These are phyloP conservation scores for Nicotiana attenuata DNA, from an alignment of 257 asterid genomes.

Conservation along the genomic window DNA sequence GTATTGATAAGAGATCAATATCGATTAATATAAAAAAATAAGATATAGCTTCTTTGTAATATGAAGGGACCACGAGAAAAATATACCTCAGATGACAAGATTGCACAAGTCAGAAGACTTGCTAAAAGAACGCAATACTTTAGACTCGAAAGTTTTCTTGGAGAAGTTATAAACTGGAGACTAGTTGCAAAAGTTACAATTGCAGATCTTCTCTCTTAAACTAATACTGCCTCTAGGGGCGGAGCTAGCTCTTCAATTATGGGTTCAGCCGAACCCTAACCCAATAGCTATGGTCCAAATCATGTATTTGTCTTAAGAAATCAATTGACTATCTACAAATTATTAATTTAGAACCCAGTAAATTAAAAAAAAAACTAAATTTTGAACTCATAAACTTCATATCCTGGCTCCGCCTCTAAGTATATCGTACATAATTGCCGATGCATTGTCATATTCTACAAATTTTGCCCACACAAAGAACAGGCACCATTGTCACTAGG, in stretches of 20 bases:
- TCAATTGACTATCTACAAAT: too few relatives aligned
- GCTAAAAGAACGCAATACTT: background rate
- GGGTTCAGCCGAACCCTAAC: too few relatives aligned
- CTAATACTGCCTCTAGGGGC: background rate
- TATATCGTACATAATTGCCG: background rate
- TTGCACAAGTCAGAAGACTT: background rate
- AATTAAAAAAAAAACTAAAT: too few relatives aligned
- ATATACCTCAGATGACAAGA: background rate
- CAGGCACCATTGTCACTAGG: background rate
- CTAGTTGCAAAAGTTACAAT: background rate
- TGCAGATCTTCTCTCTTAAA: background rate
- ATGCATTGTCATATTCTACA: background rate
- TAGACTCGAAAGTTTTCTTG: background rate
- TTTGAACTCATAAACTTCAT: background rate
- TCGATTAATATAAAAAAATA: background rate
- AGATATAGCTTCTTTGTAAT: background rate
- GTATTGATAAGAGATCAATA: background rate
- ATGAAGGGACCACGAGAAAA: background rate
- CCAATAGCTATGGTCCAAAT: too few relatives aligned
- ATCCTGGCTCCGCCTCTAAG: background rate
- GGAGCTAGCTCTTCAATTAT: too few relatives aligned
- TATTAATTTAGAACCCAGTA: too few relatives aligned
- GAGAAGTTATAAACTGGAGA: background rate
- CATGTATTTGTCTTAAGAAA: too few relatives aligned
- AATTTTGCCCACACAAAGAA: background rate